These are phyloP conservation scores for Ceratobasidium sp. DNA, from an alignment of 1,284 basidiomycete species.

Conservation along the genomic window DNA sequence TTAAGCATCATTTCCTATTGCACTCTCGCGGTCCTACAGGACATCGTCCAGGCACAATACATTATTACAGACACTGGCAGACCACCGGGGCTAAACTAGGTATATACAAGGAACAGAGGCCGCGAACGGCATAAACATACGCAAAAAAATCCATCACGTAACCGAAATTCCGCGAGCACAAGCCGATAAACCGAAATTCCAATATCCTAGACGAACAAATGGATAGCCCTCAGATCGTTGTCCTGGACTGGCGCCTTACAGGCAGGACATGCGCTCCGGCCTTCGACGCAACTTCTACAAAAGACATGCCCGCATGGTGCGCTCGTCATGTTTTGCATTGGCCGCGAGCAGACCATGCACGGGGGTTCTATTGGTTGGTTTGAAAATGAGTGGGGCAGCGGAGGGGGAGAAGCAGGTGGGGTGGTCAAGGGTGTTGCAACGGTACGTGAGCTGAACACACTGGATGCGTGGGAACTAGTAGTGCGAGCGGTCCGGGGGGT, in stretches of 20 bases:
- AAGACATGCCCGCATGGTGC: constrained; percentile 38
- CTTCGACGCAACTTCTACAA: constrained; percentile 32
- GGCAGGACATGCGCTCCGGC: constrained; percentile 25
- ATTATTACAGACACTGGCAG: constrained; percentile 1
- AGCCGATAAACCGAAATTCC: not conserved
- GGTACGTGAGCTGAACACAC: constrained; percentile 33
- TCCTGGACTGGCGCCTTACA: constrained; percentile 17
- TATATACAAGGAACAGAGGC: constrained; percentile 1
- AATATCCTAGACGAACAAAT: constrained; percentile 27
- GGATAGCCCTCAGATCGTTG: constrained; percentile 34
- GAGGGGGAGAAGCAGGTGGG: constrained; percentile 32
- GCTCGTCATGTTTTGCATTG: constrained; percentile 40
- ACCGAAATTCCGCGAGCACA: not conserved
- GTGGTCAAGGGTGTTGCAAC: constrained; percentile 23
- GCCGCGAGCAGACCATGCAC: constrained; percentile 31
- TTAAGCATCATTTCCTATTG: too few relatives aligned
- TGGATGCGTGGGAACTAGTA: constrained; percentile 21
- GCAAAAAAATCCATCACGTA: constrained; percentile 1
- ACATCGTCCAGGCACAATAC: constrained; percentile 1
- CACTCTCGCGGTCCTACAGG: too few relatives aligned
- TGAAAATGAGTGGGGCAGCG: not conserved
- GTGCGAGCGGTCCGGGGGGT: constrained; percentile 27
- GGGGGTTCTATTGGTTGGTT: constrained; percentile 4
- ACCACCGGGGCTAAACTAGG: not conserved
- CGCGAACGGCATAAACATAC: constrained; percentile 23